phyloP scores from a whole-genome alignment of 805 yeast species.

The Wickerhamomyces sydowiorum region DNA sequence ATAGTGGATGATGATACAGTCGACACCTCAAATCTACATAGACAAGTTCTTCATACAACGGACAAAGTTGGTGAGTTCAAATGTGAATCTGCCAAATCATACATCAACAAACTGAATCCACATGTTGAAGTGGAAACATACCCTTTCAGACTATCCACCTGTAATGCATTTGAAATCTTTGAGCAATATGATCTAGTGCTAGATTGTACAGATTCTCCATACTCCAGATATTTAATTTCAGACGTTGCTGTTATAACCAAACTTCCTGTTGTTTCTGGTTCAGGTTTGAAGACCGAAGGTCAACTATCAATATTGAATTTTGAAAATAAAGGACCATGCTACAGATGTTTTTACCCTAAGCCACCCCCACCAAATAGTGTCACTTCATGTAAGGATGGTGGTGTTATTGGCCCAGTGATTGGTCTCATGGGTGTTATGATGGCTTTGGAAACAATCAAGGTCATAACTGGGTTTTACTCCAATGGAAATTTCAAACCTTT shows the following conservation, averaged over 20 bases:
- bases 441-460: slow-evolving; percentile 82
- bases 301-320: slow-evolving; percentile 77
- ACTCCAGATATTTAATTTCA: slow-evolving; percentile 77
- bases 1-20: slow-evolving; percentile 85
- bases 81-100: slow-evolving; percentile 69
- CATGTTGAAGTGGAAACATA: slow-evolving; percentile 49
- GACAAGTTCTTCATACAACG: slow-evolving; percentile 80
- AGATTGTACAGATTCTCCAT: slow-evolving; percentile 95
- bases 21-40: slow-evolving; percentile 78
- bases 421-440: slow-evolving; percentile 86
- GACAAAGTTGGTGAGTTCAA: slow-evolving; percentile 63
- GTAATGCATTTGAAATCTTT: slow-evolving; percentile 61
- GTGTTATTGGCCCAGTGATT: slow-evolving; percentile 94
- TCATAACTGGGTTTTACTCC: slow-evolving; percentile 52
- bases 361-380: slow-evolving; percentile 87
- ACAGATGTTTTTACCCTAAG: slow-evolving; percentile 84
- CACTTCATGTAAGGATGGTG: slow-evolving; percentile 86
- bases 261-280: slow-evolving; percentile 80
- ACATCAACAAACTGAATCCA: slow-evolving; percentile 58
- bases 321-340: slow-evolving; percentile 74
- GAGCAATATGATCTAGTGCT: slow-evolving; percentile 66
- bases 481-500: slow-evolving; percentile 57
- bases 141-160: slow-evolving; percentile 42
- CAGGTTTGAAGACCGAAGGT: slow-evolving; percentile 89
- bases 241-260: slow-evolving; percentile 71